Base-by-base conservation (phyloP, 257 asterid genomes). In the Handroanthus guayacan region DNA sequence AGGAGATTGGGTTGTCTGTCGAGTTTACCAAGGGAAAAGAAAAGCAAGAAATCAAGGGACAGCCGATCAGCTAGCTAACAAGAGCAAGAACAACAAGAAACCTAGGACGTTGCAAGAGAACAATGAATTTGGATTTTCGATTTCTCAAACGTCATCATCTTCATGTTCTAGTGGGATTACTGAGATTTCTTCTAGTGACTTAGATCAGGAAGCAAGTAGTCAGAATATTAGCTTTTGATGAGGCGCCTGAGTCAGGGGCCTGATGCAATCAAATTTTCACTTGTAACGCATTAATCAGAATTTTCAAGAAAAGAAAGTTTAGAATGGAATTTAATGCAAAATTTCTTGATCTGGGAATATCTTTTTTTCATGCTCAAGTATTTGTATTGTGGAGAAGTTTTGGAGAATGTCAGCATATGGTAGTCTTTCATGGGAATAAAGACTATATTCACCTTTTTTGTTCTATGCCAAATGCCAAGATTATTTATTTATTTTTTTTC, bases 1-100 rank as follows among this genome's bases (percentile, higher is more conserved):
- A 31, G 90, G 87, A 69, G 89, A 86, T 62, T 88, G 93, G 91
- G 84, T 76, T 56, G 82, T 84, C 9, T 88, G 89, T 81, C 72
- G 88, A 45, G 54, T 88, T 71, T 81, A 68, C 58, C 80, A 80
- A 36, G 72, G 78, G 81, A 72, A 69, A 38, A 74, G 13, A 73
- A 73, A 54, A 64, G 39, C 58, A 31, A 79, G 73, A 79, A 75
- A 51, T 18, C 47, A 69, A 0, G 51, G 67, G 50, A 41, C 3
- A 5, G 48, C 58, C 13, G 6, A 14, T 44, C 37, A 43, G 9
- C 0, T 58, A 9, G 71, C 31, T 45, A 17, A 39, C 3, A 3
- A 10, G 50, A 77, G 61, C 25, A 80, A 64, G 62, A 17, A 39
- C 3, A 3, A 10, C 50, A 77, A 67, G 38, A 80, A 64, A 67